Evolutionary conservation across 768 basidiomycete species (phyloP), one percentile per base, ranked within the genome.

Genomic region (Lentinula sp.): DNA sequence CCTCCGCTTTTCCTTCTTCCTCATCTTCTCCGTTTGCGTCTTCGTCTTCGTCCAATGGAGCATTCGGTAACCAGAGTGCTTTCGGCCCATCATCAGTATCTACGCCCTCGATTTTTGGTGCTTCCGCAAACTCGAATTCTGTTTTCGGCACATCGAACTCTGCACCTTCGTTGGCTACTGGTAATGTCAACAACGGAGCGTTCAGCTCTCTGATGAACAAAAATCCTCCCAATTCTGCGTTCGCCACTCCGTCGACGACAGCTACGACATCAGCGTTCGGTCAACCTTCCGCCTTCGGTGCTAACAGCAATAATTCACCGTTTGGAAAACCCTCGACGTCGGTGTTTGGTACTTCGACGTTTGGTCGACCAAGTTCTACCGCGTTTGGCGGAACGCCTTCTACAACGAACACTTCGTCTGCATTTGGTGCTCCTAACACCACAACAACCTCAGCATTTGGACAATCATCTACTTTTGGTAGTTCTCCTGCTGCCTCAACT

Each of bases 11-110:
- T 70, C 63, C 63, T 49, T 4, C 62, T 10, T 61, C 67, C 35
- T 50, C 65, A 8, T 68, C 64, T 32, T 68, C 64, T 35, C 64
- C 67, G 33, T 72, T 68, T 58, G 65, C 68, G 49, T 49, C 62
- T 20, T 33, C 69, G 5, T 46, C 66, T 18, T 59, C 66, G 18
- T 35, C 55, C 13, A 66, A 57, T 39, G 64, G 68, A 37, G 67
- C 56, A 69, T 75, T 66, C 35, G 65, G 71, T 33, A 43, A 57
- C 45, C 53, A 65, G n/a, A 76, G 79, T 13, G 74, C 76, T 6
- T 81, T 81, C 62, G 76, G 76, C 41, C 50, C 65, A 16, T 39
- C 50, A 18, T 42, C 49, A 48, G 20, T 63, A 46, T 61, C 75
- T 50, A 23, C 67, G 18, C 66, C 74, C 66, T 62, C 65, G 3